Evolutionary conservation across 2,329 filamentous ascomycete genomes (phyloP).

Genomic region (Alternaria sp.): DNA sequence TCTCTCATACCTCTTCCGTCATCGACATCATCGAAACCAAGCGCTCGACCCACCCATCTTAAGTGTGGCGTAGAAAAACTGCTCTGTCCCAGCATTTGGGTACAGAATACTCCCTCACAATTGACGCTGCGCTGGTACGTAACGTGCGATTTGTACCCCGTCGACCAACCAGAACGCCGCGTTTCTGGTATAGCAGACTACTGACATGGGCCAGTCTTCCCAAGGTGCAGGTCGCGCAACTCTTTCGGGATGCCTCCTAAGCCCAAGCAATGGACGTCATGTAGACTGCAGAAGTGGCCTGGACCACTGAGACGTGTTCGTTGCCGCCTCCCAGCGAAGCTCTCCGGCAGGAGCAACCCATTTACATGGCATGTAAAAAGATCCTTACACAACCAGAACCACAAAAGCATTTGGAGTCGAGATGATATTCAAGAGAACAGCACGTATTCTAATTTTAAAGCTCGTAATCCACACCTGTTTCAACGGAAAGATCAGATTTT

Average conservation of each 20-base stretch:
- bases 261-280: not conserved
- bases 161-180: not conserved
- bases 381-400: not conserved
- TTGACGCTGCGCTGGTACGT: slow-evolving; percentile 5
- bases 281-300: not conserved
- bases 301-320: not conserved
- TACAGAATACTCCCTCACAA: not conserved
- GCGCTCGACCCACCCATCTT: not conserved
- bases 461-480: slow-evolving; percentile 24
- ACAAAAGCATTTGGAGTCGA: not conserved
- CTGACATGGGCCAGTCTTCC: not conserved
- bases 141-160: not conserved
- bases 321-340: not conserved
- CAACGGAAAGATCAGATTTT: slow-evolving; percentile 21
- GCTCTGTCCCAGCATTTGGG: not conserved
- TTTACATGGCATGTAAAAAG: not conserved
- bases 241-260: not conserved
- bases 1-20: not conserved
- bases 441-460: slow-evolving; percentile 23
- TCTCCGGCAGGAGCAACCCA: not conserved
- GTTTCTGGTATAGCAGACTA: not conserved
- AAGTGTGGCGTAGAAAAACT: not conserved
- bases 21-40: not conserved
- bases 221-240: not conserved
- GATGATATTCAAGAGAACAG: not conserved